These are phyloP conservation scores for Cercospora brassicicola DNA, from an alignment of 2,329 filamentous ascomycete species.

Conservation along the genomic window DNA sequence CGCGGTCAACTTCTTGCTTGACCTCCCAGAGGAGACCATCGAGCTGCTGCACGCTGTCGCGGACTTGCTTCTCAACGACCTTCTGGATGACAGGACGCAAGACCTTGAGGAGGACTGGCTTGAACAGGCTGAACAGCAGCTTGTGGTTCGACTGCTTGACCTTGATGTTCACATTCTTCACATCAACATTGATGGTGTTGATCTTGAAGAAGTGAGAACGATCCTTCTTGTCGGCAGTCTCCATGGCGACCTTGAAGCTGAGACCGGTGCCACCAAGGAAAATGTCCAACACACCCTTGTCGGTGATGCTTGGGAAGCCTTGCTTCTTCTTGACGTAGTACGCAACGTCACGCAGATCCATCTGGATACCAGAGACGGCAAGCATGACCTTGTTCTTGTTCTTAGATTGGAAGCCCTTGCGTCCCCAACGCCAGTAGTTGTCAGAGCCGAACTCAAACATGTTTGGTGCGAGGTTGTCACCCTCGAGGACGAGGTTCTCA, in stretches of 20 bases:
- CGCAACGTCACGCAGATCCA: conserved; percentile 82
- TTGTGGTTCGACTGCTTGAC: conserved; percentile 95
- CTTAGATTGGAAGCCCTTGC: conserved; percentile 80
- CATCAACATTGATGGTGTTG: conserved; percentile 61
- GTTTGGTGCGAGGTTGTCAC: conserved; percentile 95
- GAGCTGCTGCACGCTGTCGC: conserved; percentile 72
- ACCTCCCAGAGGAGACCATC: conserved; percentile 73
- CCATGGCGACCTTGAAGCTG: conserved; percentile 86
- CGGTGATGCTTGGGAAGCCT: conserved; percentile 84
- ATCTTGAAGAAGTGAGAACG: conserved; percentile 89
- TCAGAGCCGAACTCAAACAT: conserved; percentile 83
- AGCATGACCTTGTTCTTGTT: conserved; percentile 83
- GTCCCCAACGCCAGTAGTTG: conserved; percentile 93
- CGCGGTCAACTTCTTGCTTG: conserved; percentile 78
- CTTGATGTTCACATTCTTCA: conserved; percentile 62
- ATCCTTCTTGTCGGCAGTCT: conserved; percentile 74
- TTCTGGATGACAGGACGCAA: conserved; percentile 83
- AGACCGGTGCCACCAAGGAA: conserved; percentile 84
- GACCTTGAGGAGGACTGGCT: conserved; percentile 80
- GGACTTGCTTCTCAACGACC: conserved; percentile 84
- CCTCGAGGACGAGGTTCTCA: conserved; percentile 93
- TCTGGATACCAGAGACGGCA: conserved; percentile 84
- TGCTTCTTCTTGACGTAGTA: conserved; percentile 95
- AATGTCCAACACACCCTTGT: conserved; percentile 85
- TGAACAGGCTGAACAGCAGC: conserved; percentile 79